Conservation (phyloP, 371 early-diverging fungal genomes). For the Conidiobolus incongruus region DNA sequence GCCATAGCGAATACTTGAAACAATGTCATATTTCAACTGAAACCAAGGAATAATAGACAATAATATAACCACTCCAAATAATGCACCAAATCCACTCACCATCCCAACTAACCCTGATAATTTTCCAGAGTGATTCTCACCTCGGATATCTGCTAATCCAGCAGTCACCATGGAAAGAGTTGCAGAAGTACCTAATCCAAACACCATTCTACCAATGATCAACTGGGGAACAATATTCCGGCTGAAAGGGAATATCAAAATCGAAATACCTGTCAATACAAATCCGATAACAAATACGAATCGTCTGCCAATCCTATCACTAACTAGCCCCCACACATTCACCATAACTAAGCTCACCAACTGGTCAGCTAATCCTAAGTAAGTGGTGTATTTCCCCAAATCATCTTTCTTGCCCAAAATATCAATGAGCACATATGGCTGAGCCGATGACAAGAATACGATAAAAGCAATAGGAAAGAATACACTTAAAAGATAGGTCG, state of each 20-base stretch:
- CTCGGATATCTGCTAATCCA: conserved; percentile 21
- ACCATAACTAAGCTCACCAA: conserved; percentile 19
- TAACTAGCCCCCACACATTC: conserved; percentile 25
- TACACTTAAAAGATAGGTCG: conserved; percentile 23
- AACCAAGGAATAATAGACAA: too few species aligned
- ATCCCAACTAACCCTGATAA: conserved; percentile 24
- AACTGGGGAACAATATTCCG: conserved; percentile 18
- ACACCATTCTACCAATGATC: conserved; percentile 22
- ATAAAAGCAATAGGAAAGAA: conserved; percentile 25
- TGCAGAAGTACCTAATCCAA: conserved; percentile 44
- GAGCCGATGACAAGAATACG: conserved; percentile 20
- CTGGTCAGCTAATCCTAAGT: conserved; percentile 33
- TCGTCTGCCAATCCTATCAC: conserved; percentile 21
- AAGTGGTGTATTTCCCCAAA: conserved; percentile 10
- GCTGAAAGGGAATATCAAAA: conserved; percentile 18
- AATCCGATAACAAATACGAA: conserved; percentile 23
- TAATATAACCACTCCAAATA: too few species aligned
- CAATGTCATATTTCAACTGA: too few species aligned
- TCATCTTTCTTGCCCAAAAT: conserved; percentile 4
- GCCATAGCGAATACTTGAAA: too few species aligned
- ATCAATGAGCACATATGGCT: conserved; percentile 10
- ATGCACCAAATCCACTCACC: conserved; percentile 23
- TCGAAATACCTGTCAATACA: conserved; percentile 13
- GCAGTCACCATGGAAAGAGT: conserved; percentile 43
- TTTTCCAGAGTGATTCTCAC: conserved; percentile 19